Base-by-base conservation (phyloP, 192 early-diverging fungal genomes). In the Coemansia sp. region DNA sequence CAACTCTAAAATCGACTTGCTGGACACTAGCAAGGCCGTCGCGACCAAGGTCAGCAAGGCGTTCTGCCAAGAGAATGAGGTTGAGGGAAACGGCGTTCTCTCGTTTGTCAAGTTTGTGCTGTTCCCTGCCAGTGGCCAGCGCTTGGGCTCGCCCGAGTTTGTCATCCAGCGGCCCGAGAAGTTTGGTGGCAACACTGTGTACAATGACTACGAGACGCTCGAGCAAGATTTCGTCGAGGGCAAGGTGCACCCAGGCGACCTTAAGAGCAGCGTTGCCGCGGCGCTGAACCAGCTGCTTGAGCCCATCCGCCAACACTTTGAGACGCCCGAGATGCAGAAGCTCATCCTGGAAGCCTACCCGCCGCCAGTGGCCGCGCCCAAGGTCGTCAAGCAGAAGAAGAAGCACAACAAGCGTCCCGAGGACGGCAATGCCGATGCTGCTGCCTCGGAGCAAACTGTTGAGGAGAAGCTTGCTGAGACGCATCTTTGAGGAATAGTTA, bases 21-120 rank as follows among this genome's bases (percentile, higher is more conserved):
- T 99, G 68, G 98, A 99, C 74, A 85, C 85, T 62, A 82, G 87
- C 41, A 89, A 92, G 75, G 75, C 86, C 19, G 92, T 99, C 32
- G 73, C 85, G 70, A 87, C 87, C 55, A 99, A 99, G 87, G 74
- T 99, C 73, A 90, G 89, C 72, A 94, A 94, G 84, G 94, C 98
- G 46, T 98, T 97, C 82, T 99, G 98, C 80, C 96, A 97, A 78
- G 93, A 94, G 80, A 95, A 95, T 45, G 97, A 95, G 69, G 84
- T 98, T 39, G 82, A 86, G 14, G 89, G 94, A 63, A 99, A 99
- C 84, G 96, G 96, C 38, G 84, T 98, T 44, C 81, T 99, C 70
- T 79, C 91, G 38, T 99, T 99, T 81, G 82, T 94, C 73, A 93
- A 94, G 75, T 78, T 81, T 19, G 98, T 99, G 63, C 87, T 95